These are phyloP conservation scores for Dujonia santamariae DNA, from an alignment of 1,139 yeast species.

Conservation along the genomic window DNA sequence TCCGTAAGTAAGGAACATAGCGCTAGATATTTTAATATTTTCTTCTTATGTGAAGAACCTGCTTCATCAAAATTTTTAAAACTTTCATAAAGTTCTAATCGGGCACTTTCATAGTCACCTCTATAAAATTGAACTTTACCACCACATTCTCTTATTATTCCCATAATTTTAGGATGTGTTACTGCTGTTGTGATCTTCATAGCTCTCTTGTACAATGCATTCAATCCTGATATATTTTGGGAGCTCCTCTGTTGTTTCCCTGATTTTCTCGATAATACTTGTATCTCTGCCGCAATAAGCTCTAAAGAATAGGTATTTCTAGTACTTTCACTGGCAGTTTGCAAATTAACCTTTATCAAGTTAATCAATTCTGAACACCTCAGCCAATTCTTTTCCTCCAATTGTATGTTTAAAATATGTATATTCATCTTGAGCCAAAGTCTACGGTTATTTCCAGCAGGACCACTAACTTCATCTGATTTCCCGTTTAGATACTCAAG, in stretches of 20 bases:
- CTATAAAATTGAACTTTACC: conserved; percentile 66
- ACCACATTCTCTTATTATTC: conserved; percentile 71
- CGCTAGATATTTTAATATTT: conserved; percentile 60
- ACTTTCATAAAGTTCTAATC: conserved; percentile 65
- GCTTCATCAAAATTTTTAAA: conserved; percentile 80
- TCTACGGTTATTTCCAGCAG: conserved; percentile 41
- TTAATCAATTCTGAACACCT: conserved; percentile 40
- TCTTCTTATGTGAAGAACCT: conserved; percentile 56
- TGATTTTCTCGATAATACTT: conserved; percentile 32
- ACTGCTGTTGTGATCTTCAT: conserved; percentile 55
- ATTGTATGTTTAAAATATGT: conserved; percentile 45
- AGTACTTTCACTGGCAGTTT: conserved; percentile 38
- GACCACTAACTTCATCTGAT: conserved; percentile 6
- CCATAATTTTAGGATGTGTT: conserved; percentile 72
- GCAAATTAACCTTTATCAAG: conserved; percentile 38
- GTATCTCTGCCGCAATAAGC: conserved; percentile 64
- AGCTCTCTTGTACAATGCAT: conserved; percentile 48
- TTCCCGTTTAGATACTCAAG: conserved; percentile 18
- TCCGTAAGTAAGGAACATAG: conserved; percentile 63
- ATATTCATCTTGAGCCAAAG: conserved; percentile 56
- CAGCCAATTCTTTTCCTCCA: conserved; percentile 35
- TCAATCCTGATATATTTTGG: conserved; percentile 37
- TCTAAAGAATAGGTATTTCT: conserved; percentile 53
- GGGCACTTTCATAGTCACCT: conserved; percentile 58
- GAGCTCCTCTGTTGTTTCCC: conserved; percentile 9